These are phyloP conservation scores for Bassia scoparia DNA, from an alignment of 148 eudicot species.

Conservation along the genomic window DNA sequence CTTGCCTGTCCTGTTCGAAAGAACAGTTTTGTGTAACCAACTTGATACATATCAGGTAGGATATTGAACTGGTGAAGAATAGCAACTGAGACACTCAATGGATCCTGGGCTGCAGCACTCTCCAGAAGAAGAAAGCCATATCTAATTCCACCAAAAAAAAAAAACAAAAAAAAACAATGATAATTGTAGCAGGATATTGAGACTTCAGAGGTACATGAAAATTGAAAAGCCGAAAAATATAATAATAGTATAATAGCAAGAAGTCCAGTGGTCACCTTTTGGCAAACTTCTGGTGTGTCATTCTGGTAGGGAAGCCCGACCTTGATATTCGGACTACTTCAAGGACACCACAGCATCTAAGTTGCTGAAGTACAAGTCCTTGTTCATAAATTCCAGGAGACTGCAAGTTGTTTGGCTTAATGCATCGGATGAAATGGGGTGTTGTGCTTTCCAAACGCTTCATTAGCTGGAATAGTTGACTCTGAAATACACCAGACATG, in stretches of 20 bases:
- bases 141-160: conserved; percentile 33
- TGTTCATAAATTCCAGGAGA: conserved; percentile 81
- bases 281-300: conserved; percentile 90
- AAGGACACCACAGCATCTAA: conserved; percentile 88
- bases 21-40: conserved; percentile 90
- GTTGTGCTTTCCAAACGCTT: conserved; percentile 89
- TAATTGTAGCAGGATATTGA: background rate
- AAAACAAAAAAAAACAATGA: background rate
- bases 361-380: conserved; percentile 78
- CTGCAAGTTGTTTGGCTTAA: conserved; percentile 89
- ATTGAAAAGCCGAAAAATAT: background rate
- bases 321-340: conserved; percentile 98
- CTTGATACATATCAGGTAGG: conserved; percentile 93
- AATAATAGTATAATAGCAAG: background rate
- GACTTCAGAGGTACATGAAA: background rate
- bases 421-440: conserved; percentile 96
- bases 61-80: conserved; percentile 92
- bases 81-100: conserved; percentile 80
- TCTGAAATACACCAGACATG: conserved; percentile 34
- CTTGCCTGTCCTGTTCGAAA: conserved; percentile 96
- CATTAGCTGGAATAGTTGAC: conserved; percentile 98
- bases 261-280: conserved; percentile 50
- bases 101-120: conserved; percentile 74
- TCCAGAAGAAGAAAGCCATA: conserved; percentile 88
- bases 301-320: conserved; percentile 89